A percentile compares a stretch with the other conserved stretches of the same genome.
These are phyloP conservation scores for Trypanosoma avium DNA, from an alignment of 208 protist genomes.

Conservation along the genomic window DNA sequence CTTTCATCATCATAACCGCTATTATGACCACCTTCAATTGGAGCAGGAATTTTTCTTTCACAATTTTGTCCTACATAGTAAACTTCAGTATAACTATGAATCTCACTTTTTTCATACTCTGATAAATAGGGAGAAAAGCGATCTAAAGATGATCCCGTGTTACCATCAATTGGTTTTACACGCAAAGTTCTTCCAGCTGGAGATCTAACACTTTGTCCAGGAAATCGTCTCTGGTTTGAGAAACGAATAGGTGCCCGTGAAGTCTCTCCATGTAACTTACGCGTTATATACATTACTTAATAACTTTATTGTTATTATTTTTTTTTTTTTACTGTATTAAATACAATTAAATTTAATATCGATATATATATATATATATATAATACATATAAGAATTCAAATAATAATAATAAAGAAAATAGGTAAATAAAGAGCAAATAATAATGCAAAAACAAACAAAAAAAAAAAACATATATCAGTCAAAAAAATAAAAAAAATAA, in stretches of 20 bases:
- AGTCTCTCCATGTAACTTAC: background rate
- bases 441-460: background rate
- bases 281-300: slow-evolving; percentile 18
- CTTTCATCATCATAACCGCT: slow-evolving; percentile 92
- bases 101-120: slow-evolving; percentile 67
- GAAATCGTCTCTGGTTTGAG: background rate
- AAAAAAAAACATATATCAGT: background rate
- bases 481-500: background rate
- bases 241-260: background rate
- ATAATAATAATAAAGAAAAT: no score
- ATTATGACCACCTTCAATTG: slow-evolving; percentile 50
- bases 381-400: slow-evolving; percentile 2
- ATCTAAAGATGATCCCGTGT: background rate
- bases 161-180: background rate
- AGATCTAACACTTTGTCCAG: background rate
- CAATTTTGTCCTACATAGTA: slow-evolving; percentile 76
- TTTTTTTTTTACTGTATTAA: background rate
- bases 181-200: background rate
- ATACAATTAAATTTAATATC: background rate
- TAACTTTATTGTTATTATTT: slow-evolving; percentile 14
- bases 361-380: slow-evolving; percentile 17
- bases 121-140: slow-evolving; percentile 43
- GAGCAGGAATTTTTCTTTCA: slow-evolving; percentile 54
- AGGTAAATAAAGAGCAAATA: background rate
- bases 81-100: slow-evolving; percentile 44